phyloP scores from a whole-genome alignment of 2,329 filamentous ascomycete genomes.

The Erysiphe pulchra region DNA sequence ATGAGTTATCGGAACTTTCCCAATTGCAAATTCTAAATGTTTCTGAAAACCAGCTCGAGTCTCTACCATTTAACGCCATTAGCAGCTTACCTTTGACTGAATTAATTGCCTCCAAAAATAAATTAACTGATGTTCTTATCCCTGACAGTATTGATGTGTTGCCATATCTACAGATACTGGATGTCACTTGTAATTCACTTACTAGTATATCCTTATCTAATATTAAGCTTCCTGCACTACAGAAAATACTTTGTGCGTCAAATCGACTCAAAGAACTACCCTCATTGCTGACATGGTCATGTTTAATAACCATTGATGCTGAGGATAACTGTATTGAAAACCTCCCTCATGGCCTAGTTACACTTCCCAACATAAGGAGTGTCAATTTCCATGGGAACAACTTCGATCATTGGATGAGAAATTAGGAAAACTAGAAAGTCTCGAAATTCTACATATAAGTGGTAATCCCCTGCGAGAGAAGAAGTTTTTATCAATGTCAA shows the following conservation, averaged over 20 bases:
- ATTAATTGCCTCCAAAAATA: constrained; percentile 52
- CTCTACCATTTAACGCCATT: constrained; percentile 44
- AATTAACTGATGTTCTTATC: constrained; percentile 47
- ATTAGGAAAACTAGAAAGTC: constrained; percentile 52
- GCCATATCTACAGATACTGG: constrained; percentile 43
- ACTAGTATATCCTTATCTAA: constrained; percentile 11
- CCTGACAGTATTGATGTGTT: constrained; percentile 30
- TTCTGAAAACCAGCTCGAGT: constrained; percentile 49
- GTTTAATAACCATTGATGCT: constrained; percentile 44
- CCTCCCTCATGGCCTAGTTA: constrained; percentile 52
- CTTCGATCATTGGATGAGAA: constrained; percentile 50
- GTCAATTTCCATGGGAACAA: constrained; percentile 74
- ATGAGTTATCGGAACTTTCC: constrained; percentile 36
- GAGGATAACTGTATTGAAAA: constrained; percentile 58
- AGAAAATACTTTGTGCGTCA: constrained; percentile 49
- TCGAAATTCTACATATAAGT: constrained; percentile 50
- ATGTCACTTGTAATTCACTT: constrained; percentile 55
- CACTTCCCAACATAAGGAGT: constrained; percentile 40
- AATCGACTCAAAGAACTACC: constrained; percentile 57
- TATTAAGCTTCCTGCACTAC: constrained; percentile 35
- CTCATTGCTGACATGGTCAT: constrained; percentile 46
- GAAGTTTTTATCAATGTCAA: constrained; percentile 57
- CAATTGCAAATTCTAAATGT: constrained; percentile 55
- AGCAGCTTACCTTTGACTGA: constrained; percentile 45
- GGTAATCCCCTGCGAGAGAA: constrained; percentile 83